Evolutionary conservation across 768 basidiomycete species (phyloP).

Genomic region (Lactarius psammicola): DNA sequence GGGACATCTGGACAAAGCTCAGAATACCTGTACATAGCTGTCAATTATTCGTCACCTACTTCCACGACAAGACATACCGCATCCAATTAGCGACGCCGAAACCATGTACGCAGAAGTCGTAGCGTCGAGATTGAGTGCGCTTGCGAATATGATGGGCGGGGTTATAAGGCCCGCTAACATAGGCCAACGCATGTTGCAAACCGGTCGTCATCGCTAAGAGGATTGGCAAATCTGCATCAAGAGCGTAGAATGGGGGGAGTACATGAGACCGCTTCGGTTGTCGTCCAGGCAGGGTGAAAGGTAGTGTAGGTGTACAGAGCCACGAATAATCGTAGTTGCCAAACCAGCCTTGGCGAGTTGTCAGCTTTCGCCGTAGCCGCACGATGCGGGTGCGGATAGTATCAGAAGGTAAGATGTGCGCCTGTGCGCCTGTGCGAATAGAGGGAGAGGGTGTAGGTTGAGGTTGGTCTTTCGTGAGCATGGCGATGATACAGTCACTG

Average conservation of each 20-base stretch:
- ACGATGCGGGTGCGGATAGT: constrained; percentile 22
- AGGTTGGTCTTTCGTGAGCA: constrained; percentile 38
- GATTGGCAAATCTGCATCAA: constrained; percentile 71
- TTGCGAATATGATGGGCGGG: constrained; percentile 79
- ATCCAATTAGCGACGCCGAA: constrained; percentile 77
- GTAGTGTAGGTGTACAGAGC: constrained; percentile 68
- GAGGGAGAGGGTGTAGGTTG: constrained; percentile 28
- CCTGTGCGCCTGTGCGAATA: neutral
- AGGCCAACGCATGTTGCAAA: constrained; percentile 70
- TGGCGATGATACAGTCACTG: constrained; percentile 12
- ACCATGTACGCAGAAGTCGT: constrained; percentile 72
- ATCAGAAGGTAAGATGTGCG: neutral
- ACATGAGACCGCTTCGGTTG: constrained; percentile 32
- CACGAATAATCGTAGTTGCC: constrained; percentile 77
- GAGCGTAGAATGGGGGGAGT: constrained; percentile 70
- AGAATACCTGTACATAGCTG: constrained; percentile 53
- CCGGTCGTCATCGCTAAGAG: constrained; percentile 71
- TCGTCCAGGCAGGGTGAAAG: constrained; percentile 44
- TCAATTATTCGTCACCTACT: neutral
- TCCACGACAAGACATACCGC: constrained; percentile 47
- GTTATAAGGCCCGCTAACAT: constrained; percentile 84
- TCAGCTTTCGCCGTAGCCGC: constrained; percentile 39
- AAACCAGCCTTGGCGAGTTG: constrained; percentile 68
- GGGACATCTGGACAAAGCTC: constrained; percentile 77
- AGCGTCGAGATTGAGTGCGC: constrained; percentile 55